Base-by-base conservation (phyloP, 2,329 filamentous ascomycete genomes). In the Dactylellina cionopaga region DNA sequence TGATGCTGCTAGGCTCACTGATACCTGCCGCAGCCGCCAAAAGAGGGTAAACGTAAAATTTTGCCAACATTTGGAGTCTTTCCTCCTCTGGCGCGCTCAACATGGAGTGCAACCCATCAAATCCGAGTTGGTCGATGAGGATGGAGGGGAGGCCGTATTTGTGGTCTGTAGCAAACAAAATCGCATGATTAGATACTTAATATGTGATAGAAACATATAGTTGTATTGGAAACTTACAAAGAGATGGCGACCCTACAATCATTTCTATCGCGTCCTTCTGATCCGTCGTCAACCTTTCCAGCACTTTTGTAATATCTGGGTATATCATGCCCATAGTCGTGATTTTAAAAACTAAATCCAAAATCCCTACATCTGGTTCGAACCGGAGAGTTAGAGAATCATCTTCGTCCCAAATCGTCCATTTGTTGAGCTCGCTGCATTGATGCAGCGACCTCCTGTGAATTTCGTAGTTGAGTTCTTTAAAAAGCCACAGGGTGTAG, bases 141-240 rank as follows among this genome's bases (percentile, higher is more conserved):
- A 62, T 44, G 19, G 39, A 35, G 7, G 58, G 27, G 15, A 56
- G 17, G 9, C 51, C 65, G 31, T 59, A 24, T 44, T 71, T 63
- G 25, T 63, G 29, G 41, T 70, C 55, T 70, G 33, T n/a, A n/a
- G 46, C 13, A 15, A 29, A 29, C 31, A 10, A 15, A 33, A 39
- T 39, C 41, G 15, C 15, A 24, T 19, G n/a, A n/a, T n/a, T n/a
- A n/a, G n/a, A n/a, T n/a, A n/a, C n/a, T n/a, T n/a, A n/a, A n/a
- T n/a, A n/a, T n/a, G n/a, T n/a, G n/a, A n/a, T n/a, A n/a, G n/a
- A n/a, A n/a, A n/a, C n/a, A n/a, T n/a, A n/a, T n/a, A n/a, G n/a
- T n/a, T n/a, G n/a, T n/a, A n/a, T n/a, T n/a, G n/a, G n/a, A 47
- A n/a, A 49, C 56, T 58, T 52, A 63, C 65, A 71, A 33, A 55